Percentiles rank a stretch among this genome's conserved stretches.
Evolutionary conservation across 176 grass and related monocot species (phyloP).

Genomic region (Puccinellia tenuiflora): DNA sequence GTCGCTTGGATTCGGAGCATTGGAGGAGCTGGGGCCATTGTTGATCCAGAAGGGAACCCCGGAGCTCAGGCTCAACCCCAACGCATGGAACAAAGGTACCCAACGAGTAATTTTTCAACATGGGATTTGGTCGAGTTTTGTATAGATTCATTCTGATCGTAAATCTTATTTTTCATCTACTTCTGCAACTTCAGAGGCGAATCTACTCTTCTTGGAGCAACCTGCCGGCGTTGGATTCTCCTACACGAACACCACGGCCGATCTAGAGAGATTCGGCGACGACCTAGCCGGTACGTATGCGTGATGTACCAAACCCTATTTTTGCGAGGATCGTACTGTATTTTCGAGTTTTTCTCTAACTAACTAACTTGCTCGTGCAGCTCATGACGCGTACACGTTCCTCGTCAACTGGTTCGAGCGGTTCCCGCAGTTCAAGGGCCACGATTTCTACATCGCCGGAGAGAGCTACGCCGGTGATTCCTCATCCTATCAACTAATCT

Average conservation of each 20-base stretch:
- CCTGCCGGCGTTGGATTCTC: slow-evolving; percentile 87
- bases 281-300: slow-evolving; percentile 46
- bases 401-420: slow-evolving; percentile 87
- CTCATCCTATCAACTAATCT: background rate
- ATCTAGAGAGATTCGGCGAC: slow-evolving; percentile 55
- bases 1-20: background rate
- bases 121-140: background rate
- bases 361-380: slow-evolving; percentile 5
- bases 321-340: background rate
- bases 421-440: slow-evolving; percentile 79
- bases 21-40: background rate
- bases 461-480: slow-evolving; percentile 62
- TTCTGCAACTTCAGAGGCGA: slow-evolving; percentile 45
- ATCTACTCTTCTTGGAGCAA: slow-evolving; percentile 74
- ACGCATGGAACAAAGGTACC: slow-evolving; percentile 2
- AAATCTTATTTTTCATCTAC: no score
- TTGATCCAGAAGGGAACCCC: slow-evolving; percentile 1
- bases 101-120: background rate
- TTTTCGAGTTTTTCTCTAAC: background rate
- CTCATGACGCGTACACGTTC: slow-evolving; percentile 61
- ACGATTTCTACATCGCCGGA: slow-evolving; percentile 78
- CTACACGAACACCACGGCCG: slow-evolving; percentile 73
- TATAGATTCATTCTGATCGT: background rate
- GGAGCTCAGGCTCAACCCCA: slow-evolving; percentile 1
- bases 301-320: background rate